Evolutionary conservation across 306 rosid species (phyloP), one percentile per base, ranked within the genome.

Genomic region (Fragaria iinumae): DNA sequence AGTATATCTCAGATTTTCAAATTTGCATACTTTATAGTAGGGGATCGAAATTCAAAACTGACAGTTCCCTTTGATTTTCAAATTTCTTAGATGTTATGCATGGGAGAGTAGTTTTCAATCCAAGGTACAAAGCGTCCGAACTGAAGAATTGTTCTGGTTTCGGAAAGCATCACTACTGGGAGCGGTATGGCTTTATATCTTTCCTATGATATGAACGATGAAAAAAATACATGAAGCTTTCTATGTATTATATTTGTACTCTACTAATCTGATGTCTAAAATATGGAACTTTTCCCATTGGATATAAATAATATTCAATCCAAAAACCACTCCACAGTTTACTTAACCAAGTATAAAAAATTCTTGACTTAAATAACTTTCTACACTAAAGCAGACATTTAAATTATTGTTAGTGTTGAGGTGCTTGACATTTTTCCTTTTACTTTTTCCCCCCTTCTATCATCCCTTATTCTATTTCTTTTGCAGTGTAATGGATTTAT

Each of bases 71-170:
- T 74, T 77, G 67, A 81, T 67, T 83, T 72, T 23, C 57, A 84
- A 86, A 83, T 88, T 86, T 76, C 63, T 79, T 85, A 95, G 98
- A 74, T 92, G 93, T 83, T 95, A 92, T 87, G 97, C 98, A 43
- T 95, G 98, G 98, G 98, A 95, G 89, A 86, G 87, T 80, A 95
- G 98, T 90, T 95, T 95, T 88, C 89, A 90, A 81, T 87, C 96
- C 43, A 95, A 87, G 84, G 91, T 95, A 57, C 83, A 60, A 77
- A 52, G 56, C 83, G 90, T 83, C 38, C 88, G 98, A 76, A 76
- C 75, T 81, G 97, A 90, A 23, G 98, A 95, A 80, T 78, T 95
- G 83, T 84, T 89, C 62, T 95, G 97, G 97, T 95, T 92, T 78
- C 88, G 92, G 14, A 90, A 86, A 80, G 96, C 96, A 53, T 89